Evolutionary conservation across 768 basidiomycete species (phyloP), one percentile per base, ranked within the genome.

Genomic region (Russula lepida): DNA sequence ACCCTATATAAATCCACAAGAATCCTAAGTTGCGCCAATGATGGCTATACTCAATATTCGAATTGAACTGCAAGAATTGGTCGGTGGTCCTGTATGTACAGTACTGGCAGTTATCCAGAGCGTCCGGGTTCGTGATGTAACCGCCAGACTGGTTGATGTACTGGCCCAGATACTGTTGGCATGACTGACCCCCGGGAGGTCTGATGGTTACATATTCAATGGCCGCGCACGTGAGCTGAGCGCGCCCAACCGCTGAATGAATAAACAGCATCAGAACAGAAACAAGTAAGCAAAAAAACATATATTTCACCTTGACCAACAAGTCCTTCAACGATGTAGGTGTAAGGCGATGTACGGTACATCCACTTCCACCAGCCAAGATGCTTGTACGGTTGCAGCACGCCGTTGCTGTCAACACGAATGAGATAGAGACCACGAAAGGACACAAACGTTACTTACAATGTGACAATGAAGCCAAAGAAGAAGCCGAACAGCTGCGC

Each of bases 51-150:
- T 70, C 76, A 33, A 89, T 85, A 65, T 84, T 85, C 72, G 90
- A 87, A 63, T 67, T 74, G 9, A 65, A 62, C 3, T 66, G 72
- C 54, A 89, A 72, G 75, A 81, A 88, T 44, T 77, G 69, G 69
- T 90, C 84, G 0, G 86, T 83, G 0, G 77, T 78, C n/a, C 75
- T 69, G 39, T 77, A 75, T 3, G 82, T 71, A 68, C 90, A 92
- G 72, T 79, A 82, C 37, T 71, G 63, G 70, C 84, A 84, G 17
- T 64, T 66, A 4, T 68, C 67, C 2, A 72, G 72, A 0, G 74
- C 76, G 25, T 68, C 55, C 0, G 76, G 71, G 59, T 82, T 74
- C 27, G 71, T 46, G n/a, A 84, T 43, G 67, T 82, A 82, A 2
- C 83, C 83, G 1, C 82, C 78, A 15, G 72, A 67, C 6, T 56